Evolutionary conservation across 2,329 filamentous ascomycete species (phyloP).

Genomic region (Penicillium psychrosexuale): DNA sequence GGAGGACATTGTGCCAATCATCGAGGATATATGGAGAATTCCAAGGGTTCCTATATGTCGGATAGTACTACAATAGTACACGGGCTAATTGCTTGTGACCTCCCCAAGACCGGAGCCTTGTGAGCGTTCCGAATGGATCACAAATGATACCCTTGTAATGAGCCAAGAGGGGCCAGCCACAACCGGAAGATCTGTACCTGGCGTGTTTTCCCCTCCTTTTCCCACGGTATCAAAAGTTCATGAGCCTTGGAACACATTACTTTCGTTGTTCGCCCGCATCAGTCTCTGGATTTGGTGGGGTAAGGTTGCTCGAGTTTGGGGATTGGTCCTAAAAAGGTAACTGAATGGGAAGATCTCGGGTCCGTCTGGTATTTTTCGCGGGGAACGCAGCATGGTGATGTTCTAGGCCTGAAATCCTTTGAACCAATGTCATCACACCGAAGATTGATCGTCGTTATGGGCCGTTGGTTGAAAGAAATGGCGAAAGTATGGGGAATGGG

Average conservation of each 20-base stretch:
- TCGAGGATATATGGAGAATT: neutral
- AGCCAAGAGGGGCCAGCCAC: conserved; percentile 4
- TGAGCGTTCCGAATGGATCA: neutral
- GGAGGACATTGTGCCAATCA: conserved; percentile 1
- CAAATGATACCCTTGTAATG: neutral
- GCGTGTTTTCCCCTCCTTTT: neutral
- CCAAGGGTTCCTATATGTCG: neutral
- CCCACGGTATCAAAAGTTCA: neutral
- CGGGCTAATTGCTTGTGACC: conserved; percentile 3
- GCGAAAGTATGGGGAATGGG: neutral
- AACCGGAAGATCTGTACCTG: conserved; percentile 6
- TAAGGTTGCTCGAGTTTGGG: conserved; percentile 3
- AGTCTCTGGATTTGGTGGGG: neutral
- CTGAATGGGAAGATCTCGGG: neutral
- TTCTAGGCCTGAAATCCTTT: neutral
- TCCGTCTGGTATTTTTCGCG: conserved; percentile 1
- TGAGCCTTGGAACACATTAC: neutral
- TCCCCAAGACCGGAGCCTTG: neutral
- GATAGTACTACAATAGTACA: neutral
- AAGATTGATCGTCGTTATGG: conserved; percentile 6
- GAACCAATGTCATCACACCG: neutral
- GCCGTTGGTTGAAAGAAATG: neutral
- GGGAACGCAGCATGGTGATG: conserved; percentile 4
- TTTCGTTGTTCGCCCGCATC: neutral
- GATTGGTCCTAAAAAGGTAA: conserved; percentile 2